Evolutionary conservation across 768 basidiomycete genomes (phyloP).

Genomic region (Asterophora lycoperdoides): DNA sequence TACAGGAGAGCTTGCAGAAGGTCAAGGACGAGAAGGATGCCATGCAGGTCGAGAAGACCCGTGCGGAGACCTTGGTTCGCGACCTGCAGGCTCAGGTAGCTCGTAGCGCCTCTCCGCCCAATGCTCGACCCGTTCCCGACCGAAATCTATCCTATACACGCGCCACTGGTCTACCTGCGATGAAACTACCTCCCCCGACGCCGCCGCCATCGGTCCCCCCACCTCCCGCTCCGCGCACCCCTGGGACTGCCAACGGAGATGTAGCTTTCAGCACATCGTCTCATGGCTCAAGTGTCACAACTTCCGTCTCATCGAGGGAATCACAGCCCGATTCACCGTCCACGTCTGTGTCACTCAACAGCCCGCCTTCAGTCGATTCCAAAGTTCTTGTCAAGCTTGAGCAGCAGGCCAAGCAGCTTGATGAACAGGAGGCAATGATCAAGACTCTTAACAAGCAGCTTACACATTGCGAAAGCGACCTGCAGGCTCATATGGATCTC

Average conservation of each 20-base stretch:
- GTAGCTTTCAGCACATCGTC: conserved; percentile 57
- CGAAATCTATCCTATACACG: conserved; percentile 54
- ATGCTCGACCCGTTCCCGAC: conserved; percentile 46
- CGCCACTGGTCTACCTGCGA: conserved; percentile 54
- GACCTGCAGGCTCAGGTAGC: conserved; percentile 75
- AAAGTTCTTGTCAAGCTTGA: conserved; percentile 61
- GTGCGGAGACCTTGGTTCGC: conserved; percentile 63
- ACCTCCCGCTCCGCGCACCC: conserved; percentile 66
- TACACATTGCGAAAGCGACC: conserved; percentile 87
- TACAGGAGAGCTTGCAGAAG: conserved; percentile 73
- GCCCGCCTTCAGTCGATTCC: conserved; percentile 41
- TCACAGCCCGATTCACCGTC: conserved; percentile 66
- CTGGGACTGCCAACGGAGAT: conserved; percentile 39
- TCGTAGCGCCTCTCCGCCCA: conserved; percentile 56
- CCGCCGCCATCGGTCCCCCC: conserved; percentile 87
- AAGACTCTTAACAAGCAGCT: conserved; percentile 92
- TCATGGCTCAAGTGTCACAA: conserved; percentile 45
- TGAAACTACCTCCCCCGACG: conserved; percentile 82
- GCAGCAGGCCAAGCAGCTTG: conserved; percentile 69
- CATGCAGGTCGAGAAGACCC: conserved; percentile 67
- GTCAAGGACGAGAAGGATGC: conserved; percentile 80
- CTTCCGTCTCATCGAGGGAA: conserved; percentile 59
- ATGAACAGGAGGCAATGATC: conserved; percentile 88
- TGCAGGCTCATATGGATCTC: conserved; percentile 89
- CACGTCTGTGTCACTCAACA: conserved; percentile 49